Base-by-base conservation (phyloP, 768 basidiomycete genomes). In the Naganishia friedmannii region DNA sequence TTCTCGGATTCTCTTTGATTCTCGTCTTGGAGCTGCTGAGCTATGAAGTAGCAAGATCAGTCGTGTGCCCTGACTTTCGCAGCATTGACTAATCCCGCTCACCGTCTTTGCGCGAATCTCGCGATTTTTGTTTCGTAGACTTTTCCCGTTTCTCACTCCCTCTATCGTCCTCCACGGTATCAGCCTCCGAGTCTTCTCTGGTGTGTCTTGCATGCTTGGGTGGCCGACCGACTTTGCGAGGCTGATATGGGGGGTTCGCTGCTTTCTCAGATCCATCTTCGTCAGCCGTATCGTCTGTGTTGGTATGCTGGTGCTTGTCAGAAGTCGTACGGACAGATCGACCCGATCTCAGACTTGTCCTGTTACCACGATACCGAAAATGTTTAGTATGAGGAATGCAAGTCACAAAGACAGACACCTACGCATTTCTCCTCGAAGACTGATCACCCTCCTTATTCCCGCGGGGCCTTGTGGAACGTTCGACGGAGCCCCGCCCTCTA, bases 11-110 rank as follows among this genome's bases (percentile, higher is more conserved):
- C 60, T 63, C 19, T 45, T 42, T 29, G 60, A 63, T 42, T 42
- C 60, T 63, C 60, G 37, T 29, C 60, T 63, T 31, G 60, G 60
- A 46, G 60, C 60, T 42, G 60, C 60, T 63, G 60, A 63, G 60
- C 60, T 63, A 63, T 28, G 60, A 15, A 42, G 15, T 26, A 45
- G 21, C 39, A 29, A 4, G 42, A 42, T 63, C 39, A 63, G 60
- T 63, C 1, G 46, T 45, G 13, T 21, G 23, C n/a, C 10, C 26
- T 46, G 23, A 31, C 19, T 8, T 23, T 26, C n/a, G 26, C 3
- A 15, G 23, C 39, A 6, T 28, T 23, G 42, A 21, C 7, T 2
- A 28, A 45, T 42, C 34, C 9, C n/a, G n/a, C 60, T 37, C 23
- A 63, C 60, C 60, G 60, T 63, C 60, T 42, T 63, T 63, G 12